Base-by-base conservation (phyloP, 2,329 filamentous ascomycete genomes). In the Alternaria solani region DNA sequence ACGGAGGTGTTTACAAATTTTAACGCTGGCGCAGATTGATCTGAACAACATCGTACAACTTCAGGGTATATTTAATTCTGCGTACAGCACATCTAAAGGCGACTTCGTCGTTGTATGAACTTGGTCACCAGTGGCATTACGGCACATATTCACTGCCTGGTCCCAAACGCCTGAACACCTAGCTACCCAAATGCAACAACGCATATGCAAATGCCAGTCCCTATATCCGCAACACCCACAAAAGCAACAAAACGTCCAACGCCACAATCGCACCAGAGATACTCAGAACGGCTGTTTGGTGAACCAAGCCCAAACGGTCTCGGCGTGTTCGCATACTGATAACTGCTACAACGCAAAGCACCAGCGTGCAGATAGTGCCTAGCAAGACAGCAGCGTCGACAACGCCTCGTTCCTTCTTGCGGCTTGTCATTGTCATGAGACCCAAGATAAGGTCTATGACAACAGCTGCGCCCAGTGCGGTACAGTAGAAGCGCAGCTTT, bases 361-460 rank as follows among this genome's bases (percentile, higher is more conserved):
- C 83, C 41, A 93, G 75, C 64, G 89, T 91, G 30, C 86, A 82
- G 32, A 91, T 83, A 16, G 90, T 88, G 9, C 90, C 91, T 41
- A 92, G 82, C 1, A 91, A 83, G 2, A 91, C 89, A 8, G 89
- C 91, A 0, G 86, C 87, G 69, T 94, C 90, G 4, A 94, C 91
- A 75, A 92, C 88, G n/a, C 88, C 83, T 5, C 86, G 83, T 65
- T 90, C 83, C 74, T 86, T 90, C 72, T 88, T 89, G 47, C 86
- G 84, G 8, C 91, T 91, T 1, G 91, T 91, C 14, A 82, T 79
- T 32, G 91, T 87, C 38, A 95, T 84, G 9, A 90, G 82, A 38
- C 83, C 83, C 0, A 90, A 86, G 32, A 94, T 84, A 48, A 85
- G 75, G 36, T 93, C 84, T 8, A 94, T 83, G 7, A 89, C 76